A percentile compares a stretch with the other conserved stretches of the same genome.
Evolutionary conservation across 1,139 yeast species (phyloP).

Genomic region (Blastobotrys capitulatus): DNA sequence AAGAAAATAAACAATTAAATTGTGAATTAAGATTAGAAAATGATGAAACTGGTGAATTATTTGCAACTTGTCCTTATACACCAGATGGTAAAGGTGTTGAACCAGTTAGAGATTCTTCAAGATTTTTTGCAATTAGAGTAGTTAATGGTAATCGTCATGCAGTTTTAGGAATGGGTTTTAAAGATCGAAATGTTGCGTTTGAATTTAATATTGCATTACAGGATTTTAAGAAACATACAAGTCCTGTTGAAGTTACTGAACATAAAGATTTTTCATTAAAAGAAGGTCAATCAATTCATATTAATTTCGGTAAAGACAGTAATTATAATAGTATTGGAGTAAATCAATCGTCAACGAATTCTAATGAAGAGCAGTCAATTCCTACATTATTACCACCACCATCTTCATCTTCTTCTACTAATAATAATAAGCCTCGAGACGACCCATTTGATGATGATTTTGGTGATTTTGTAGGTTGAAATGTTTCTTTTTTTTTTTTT

Average conservation of each 20-base stretch:
- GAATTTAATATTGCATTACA: constrained; percentile 40
- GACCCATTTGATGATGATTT: constrained; percentile 37
- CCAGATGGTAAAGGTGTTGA: constrained; percentile 28
- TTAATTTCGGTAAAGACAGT: constrained; percentile 19
- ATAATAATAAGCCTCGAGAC: constrained; percentile 11
- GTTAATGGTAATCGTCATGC: constrained; percentile 33
- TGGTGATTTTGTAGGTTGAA: constrained; percentile 35
- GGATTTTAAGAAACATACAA: constrained; percentile 30
- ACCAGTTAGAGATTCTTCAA: constrained; percentile 29
- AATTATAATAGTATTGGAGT: background rate
- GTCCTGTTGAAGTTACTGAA: constrained; percentile 6
- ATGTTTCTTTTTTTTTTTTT: background rate
- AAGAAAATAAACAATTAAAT: constrained; percentile 17
- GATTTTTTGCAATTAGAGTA: constrained; percentile 32
- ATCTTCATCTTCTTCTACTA: constrained; percentile 7
- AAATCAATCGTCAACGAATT: constrained; percentile 2
- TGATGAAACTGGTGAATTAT: constrained; percentile 27
- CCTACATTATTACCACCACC: constrained; percentile 23
- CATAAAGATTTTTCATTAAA: constrained; percentile 27
- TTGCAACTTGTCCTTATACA: constrained; percentile 34
- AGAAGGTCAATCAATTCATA: constrained; percentile 28
- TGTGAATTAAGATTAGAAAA: constrained; percentile 33
- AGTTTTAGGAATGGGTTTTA: constrained; percentile 39
- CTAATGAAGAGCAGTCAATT: constrained; percentile 12
- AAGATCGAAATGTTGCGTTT: constrained; percentile 33